Conservation (phyloP, 2,329 filamentous ascomycete species). For the Talaromyces sp. region DNA sequence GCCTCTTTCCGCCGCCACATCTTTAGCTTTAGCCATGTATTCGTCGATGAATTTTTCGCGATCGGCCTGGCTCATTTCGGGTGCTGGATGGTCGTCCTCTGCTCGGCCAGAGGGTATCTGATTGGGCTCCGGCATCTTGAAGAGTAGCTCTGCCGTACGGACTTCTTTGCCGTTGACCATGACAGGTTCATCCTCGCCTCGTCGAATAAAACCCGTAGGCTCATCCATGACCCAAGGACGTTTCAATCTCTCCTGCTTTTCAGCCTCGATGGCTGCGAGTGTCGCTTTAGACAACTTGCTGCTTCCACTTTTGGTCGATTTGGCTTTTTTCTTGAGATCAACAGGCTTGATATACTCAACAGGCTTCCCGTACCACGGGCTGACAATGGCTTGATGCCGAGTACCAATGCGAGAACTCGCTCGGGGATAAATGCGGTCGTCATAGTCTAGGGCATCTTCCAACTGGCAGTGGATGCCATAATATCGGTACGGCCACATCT, state of each 20-base stretch:
- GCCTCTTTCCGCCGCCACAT: constrained; percentile 64
- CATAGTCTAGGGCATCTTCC: constrained; percentile 93
- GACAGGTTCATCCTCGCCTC: constrained; percentile 72
- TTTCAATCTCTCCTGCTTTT: constrained; percentile 74
- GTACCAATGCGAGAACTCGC: constrained; percentile 90
- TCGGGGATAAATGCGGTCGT: constrained; percentile 94
- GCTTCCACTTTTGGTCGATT: constrained; percentile 68
- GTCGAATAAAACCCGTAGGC: constrained; percentile 77
- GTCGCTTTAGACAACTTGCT: constrained; percentile 76
- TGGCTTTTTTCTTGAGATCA: constrained; percentile 76
- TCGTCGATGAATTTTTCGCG: constrained; percentile 65
- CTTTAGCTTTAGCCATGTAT: constrained; percentile 71
- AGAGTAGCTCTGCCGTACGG: constrained; percentile 73
- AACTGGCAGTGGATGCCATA: constrained; percentile 92
- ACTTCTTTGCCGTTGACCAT: constrained; percentile 65
- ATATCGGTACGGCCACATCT: constrained; percentile 95
- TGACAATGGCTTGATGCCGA: constrained; percentile 83
- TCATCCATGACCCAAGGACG: constrained; percentile 93
- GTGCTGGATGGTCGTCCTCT: constrained; percentile 40
- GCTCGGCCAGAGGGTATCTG: constrained; percentile 47
- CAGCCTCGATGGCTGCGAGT: constrained; percentile 74
- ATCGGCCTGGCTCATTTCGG: constrained; percentile 37
- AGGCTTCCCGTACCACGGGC: constrained; percentile 79
- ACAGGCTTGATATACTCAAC: constrained; percentile 87
- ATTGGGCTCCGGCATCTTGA: constrained; percentile 66